phyloP scores from a whole-genome alignment of 106 monocot species.

The Chionographis japonica region DNA sequence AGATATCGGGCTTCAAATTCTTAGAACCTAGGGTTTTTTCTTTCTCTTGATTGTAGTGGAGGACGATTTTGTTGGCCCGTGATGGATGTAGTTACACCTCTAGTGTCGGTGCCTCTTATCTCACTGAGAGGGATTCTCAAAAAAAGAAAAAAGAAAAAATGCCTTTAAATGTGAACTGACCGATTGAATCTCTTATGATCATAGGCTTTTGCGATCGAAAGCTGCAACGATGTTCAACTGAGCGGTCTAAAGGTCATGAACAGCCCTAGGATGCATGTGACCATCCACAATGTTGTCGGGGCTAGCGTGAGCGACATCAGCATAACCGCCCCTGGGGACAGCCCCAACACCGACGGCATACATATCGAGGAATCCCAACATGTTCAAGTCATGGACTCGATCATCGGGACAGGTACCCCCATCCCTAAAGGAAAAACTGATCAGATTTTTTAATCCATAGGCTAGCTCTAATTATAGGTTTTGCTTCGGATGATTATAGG shows the following conservation, averaged over 20 bases:
- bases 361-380: neutral
- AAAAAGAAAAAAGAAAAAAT: too few relatives aligned
- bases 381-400: neutral
- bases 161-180: neutral
- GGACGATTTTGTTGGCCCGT: too few relatives aligned
- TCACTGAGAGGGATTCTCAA: too few relatives aligned
- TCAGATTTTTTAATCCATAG: too few relatives aligned
- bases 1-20: too few relatives aligned
- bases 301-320: neutral
- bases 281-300: neutral
- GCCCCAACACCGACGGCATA: slow-evolving; percentile 27
- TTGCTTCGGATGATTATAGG: neutral
- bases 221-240: neutral
- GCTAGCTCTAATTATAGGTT: too few relatives aligned
- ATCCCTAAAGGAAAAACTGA: neutral
- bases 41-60: too few relatives aligned
- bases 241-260: neutral
- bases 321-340: slow-evolving; percentile 5
- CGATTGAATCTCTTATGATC: neutral
- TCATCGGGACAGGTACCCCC: too few relatives aligned
- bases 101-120: too few relatives aligned
- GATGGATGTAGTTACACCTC: too few relatives aligned
- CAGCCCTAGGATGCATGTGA: slow-evolving; percentile 3
- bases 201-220: neutral
- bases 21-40: too few relatives aligned